Conservation (phyloP, 2,329 filamentous ascomycete genomes). For the Macrophomina phaseolina region DNA sequence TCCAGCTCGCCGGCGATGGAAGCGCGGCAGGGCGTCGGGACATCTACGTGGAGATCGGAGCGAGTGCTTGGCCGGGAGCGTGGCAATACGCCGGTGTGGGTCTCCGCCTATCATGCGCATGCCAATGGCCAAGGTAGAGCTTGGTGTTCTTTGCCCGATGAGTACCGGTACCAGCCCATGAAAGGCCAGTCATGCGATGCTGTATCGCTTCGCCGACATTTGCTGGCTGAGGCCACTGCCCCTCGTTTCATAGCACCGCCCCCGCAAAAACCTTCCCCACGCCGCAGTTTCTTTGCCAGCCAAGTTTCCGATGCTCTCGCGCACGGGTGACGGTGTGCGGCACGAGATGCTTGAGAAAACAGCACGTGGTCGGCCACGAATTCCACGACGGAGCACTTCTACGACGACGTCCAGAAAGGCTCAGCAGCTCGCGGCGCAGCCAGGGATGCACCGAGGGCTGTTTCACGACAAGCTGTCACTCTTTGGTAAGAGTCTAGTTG, state of each 20-base stretch:
- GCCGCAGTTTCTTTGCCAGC: background rate
- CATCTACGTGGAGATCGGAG: background rate
- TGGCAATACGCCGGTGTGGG: background rate
- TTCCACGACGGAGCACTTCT: too few relatives aligned
- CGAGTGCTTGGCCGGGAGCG: background rate
- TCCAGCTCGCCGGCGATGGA: background rate
- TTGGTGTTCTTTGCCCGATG: constrained; percentile 9
- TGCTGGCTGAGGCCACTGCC: too few relatives aligned
- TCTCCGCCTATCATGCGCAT: background rate
- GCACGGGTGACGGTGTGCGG: background rate
- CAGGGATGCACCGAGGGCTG: too few relatives aligned
- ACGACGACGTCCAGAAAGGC: too few relatives aligned
- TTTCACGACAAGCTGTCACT: too few relatives aligned
- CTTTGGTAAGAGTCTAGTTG: too few relatives aligned
- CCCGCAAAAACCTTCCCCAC: too few relatives aligned
- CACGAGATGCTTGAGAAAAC: background rate
- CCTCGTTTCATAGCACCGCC: background rate
- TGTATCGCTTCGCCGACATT: too few relatives aligned
- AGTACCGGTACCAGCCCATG: background rate
- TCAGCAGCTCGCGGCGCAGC: too few relatives aligned
- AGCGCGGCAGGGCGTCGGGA: background rate
- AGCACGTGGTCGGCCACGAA: too few relatives aligned
- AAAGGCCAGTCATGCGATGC: background rate
- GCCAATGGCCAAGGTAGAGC: constrained; percentile 1
- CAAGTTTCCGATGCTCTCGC: background rate